Base-by-base conservation (phyloP, 306 rosid species). In the Astragalus glycyphyllos region DNA sequence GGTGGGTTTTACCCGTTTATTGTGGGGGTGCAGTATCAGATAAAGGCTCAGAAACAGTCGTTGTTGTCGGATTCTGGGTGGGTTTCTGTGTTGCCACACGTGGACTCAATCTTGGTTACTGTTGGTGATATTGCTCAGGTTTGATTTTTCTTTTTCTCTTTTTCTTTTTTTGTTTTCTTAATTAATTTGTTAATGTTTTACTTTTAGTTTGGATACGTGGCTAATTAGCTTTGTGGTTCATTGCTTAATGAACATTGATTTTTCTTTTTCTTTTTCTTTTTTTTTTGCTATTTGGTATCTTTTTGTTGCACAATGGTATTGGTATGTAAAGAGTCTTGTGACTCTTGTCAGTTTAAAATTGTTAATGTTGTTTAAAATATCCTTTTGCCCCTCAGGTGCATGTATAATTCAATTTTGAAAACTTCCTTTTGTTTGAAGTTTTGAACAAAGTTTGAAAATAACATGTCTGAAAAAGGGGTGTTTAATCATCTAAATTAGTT, bases 51-150 rank as follows among this genome's bases (percentile, higher is more conserved):
- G 78, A 90, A 78, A 65, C 71, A 69, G 15, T 85, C 82, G 16
- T 6, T 90, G 80, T 55, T 85, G 54, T 84, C 92, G 71, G 97
- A 92, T 76, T 90, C 97, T 29, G 97, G 91, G 55, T 81, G 91
- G 97, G 89, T 88, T 66, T 57, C 92, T 0, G 90, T 85, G 44
- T 70, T 68, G 65, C 90, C 96, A 38, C 82, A 60, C 65, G 87
- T 84, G 72, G 98, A 90, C 46, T 76, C 97, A 0, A 73, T 92
- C 57, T 37, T 86, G 81, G 90, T 92, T 4, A 85, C 97, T 6
- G 46, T 88, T 59, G 98, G 98, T 4, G 98, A 92, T 65, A 73
- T 92, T 77, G 96, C 96, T 58, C 97, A 92, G 83, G 96, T 92
- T 60, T 78, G 80, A 45, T 49, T 51, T 26, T 31, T n/a, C 6